phyloP scores from a whole-genome alignment of 805 yeast genomes.

The Wickerhamiella shivajii region DNA sequence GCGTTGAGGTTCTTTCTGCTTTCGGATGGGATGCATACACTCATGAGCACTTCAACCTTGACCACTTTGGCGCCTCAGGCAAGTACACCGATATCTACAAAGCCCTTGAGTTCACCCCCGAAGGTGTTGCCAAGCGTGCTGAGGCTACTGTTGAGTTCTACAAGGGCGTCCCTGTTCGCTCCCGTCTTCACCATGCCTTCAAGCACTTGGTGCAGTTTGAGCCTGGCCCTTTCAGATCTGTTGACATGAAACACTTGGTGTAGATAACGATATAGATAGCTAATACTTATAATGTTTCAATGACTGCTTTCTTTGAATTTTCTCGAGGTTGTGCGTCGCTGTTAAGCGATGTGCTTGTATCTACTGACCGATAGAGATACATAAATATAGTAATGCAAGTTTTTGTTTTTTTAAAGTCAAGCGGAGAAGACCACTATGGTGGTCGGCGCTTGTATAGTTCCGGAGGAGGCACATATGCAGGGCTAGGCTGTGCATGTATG shows the following conservation, averaged over 20 bases:
- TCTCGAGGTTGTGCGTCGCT: no score
- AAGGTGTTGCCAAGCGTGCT: slow-evolving; percentile 82
- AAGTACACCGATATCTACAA: slow-evolving; percentile 71
- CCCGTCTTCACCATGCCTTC: slow-evolving; percentile 41
- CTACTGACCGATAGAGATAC: no score
- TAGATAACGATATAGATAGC: slow-evolving; percentile 1
- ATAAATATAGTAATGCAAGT: no score
- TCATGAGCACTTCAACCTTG: slow-evolving; percentile 90
- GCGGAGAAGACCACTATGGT: no score
- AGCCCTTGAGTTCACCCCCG: slow-evolving; percentile 80
- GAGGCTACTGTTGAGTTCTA: slow-evolving; percentile 64
- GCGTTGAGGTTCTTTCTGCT: slow-evolving; percentile 86
- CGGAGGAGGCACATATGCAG: slow-evolving; percentile 30
- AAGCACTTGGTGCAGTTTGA: slow-evolving; percentile 18
- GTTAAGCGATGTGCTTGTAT: no score
- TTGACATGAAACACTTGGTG: no score
- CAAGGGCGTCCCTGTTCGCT: slow-evolving; percentile 59
- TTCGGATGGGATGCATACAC: slow-evolving; percentile 90
- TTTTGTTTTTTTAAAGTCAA: no score
- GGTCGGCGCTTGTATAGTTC: slow-evolving; percentile 19
- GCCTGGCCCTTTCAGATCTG: slow-evolving; percentile 17
- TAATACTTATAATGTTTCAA: not conserved
- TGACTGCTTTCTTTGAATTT: not conserved
- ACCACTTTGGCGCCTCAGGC: slow-evolving; percentile 96
- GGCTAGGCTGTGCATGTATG: slow-evolving; percentile 27